A percentile compares a stretch with the other conserved stretches of the same genome.
Evolutionary conservation across 148 eudicot species (phyloP).

Genomic region (Talinum fruticosum): DNA sequence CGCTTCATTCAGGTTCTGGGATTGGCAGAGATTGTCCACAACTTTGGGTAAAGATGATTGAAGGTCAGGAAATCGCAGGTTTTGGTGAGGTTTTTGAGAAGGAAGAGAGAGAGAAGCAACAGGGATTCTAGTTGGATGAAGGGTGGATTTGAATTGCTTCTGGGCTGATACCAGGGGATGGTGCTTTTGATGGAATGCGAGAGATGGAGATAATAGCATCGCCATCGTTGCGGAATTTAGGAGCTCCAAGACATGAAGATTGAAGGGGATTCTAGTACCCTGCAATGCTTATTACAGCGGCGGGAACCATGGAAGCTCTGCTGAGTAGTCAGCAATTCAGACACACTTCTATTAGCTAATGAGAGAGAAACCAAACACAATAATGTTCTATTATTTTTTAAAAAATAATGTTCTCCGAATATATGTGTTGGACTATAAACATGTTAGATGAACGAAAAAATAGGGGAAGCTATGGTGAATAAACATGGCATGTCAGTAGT

Average conservation of each 20-base stretch:
- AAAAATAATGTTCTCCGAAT: too few relatives aligned
- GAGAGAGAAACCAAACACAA: neutral
- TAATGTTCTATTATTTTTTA: too few relatives aligned
- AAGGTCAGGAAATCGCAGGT: neutral
- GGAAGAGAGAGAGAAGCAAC: neutral
- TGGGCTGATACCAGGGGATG: neutral
- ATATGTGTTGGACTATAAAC: too few relatives aligned
- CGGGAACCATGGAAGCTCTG: too few relatives aligned
- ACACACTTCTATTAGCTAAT: neutral
- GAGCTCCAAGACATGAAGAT: neutral
- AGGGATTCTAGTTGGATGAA: slow-evolving; percentile 15
- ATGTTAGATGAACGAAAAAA: too few relatives aligned
- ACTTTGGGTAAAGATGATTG: slow-evolving; percentile 13
- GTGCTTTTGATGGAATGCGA: slow-evolving; percentile 7
- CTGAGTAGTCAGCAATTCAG: neutral
- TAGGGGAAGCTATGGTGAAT: too few relatives aligned
- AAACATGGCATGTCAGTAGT: too few relatives aligned
- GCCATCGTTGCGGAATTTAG: neutral
- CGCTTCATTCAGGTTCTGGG: slow-evolving; percentile 32
- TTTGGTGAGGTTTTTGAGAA: slow-evolving; percentile 8
- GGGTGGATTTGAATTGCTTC: neutral
- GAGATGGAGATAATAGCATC: slow-evolving; percentile 4
- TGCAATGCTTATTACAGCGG: too few relatives aligned
- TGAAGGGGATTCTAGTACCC: neutral
- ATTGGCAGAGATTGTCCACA: slow-evolving; percentile 24